Base-by-base conservation (phyloP, 2,329 filamentous ascomycete species). In the Botrytis byssoidea region DNA sequence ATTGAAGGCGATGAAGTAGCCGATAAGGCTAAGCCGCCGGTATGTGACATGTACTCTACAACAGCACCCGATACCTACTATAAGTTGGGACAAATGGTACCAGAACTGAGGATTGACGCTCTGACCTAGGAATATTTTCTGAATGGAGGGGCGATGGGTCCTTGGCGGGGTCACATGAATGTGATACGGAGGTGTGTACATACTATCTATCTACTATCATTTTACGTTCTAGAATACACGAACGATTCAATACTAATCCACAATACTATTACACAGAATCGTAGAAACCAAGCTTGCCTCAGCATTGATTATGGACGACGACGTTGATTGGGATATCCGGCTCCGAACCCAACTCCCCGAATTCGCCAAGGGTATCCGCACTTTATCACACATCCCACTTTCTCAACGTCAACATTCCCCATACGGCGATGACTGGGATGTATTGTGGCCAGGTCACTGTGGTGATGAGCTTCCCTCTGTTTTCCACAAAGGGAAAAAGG, bases 271-370 rank as follows among this genome's bases (percentile, higher is more conserved):
- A 79, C 14, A 22, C 14, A 80, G 16, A 42, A 83, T 71, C 10
- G 16, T 71, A 40, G 44, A 65, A 22, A 51, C 32, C 10, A 48
- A 71, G 1, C 42, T 71, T 20, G 78, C 81, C 8, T 82, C 82
- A 10, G 83, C 82, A 10, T 75, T 85, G 10, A 83, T 85, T 32
- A 77, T 85, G 76, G 83, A 85, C 74, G 84, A 85, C 70, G 83
- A 85, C 76, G 80, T 83, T 66, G 83, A 85, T 76, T 85, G 83
- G 83, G 83, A 84, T 74, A 80, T 84, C 65, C 77, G 80, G 29
- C 76, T 85, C 67, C 81, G 81, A 70, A 66, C 74, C 1, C 77
- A 82, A 72, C 74, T 83, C 25, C 74, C 75, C n/a, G 77, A 80
- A n/a, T 79, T 81, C 60, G 81, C 81, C 20, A 66, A 37, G 44